Evolutionary conservation across 495 filamentous ascomycete genomes (phyloP), one percentile per base, ranked within the genome.

Genomic region (Pseudomonodictys pantanalensis): DNA sequence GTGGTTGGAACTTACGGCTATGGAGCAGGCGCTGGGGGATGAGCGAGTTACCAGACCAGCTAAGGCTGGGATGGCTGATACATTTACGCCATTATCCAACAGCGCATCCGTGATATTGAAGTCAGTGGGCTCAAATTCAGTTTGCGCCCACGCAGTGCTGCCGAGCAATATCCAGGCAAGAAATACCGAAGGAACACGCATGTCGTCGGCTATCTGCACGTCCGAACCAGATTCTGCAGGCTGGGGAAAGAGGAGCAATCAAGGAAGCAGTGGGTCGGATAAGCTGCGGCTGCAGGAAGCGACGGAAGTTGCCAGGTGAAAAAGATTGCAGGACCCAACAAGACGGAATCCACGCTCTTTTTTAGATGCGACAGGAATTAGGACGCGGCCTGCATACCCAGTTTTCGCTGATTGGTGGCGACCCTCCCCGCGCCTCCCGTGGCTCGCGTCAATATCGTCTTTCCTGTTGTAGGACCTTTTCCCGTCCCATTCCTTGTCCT

Each of bases 61-160:
- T 24, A 60, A 29, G 22, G 2, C 26, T 11, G 57, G 49, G 26
- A 60, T 47, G 1, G 39, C 1, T 7, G 30, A 35, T 1, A 55
- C 44, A 29, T 62, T 42, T 23, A 62, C 28, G 12, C 58, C 58
- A 5, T 28, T 11, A 11, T 56, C 30, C 8, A 62, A 15, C 26
- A 62, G 35, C 9, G 58, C 51, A 15, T 52, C 30, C 9, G 30
- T 50, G 22, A 62, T 38, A 23, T 62, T 52, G 52, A 62, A 62
- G 29, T 56, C 52, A 18, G 39, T 24, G 4, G 58, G 58, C 50
- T 62, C 58, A 29, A 62, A 55, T 7, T 29, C 28, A 23, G 22
- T 43, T 26, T 56, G 43, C 12, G 58, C 58, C 30, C 11, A 48
- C 33, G 49, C 49, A 49, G 9, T n/a, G 43, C 8, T 1, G 6